phyloP scores from a whole-genome alignment of 352 stramenopile genomes.

The Phytophthora capsici region DNA sequence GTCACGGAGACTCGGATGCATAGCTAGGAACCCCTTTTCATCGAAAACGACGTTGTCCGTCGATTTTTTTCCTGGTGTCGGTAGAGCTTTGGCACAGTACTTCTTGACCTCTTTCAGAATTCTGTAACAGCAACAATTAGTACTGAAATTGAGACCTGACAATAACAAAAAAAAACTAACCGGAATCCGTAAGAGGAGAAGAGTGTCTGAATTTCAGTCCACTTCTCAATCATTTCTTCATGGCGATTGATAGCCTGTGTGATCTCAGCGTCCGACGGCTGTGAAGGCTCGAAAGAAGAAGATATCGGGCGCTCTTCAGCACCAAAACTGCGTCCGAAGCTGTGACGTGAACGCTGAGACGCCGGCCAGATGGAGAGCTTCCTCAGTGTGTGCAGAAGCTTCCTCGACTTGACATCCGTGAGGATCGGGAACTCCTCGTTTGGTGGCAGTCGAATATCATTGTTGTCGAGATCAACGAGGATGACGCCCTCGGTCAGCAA shows the following conservation, averaged over 20 bases:
- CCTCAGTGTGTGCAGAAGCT: constrained; percentile 58
- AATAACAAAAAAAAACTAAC: constrained; percentile 23
- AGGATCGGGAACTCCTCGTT: constrained; percentile 56
- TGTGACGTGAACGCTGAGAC: constrained; percentile 37
- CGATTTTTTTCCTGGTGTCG: constrained; percentile 3
- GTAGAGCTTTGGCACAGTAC: constrained; percentile 44
- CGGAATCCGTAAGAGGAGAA: constrained; percentile 61
- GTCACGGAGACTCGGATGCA: constrained; percentile 65
- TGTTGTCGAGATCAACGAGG: constrained; percentile 74
- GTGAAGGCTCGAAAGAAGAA: constrained; percentile 15
- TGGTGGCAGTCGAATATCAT: constrained; percentile 55
- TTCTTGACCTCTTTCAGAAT: constrained; percentile 71
- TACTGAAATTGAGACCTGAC: no score
- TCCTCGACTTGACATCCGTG: constrained; percentile 64
- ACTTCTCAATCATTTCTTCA: constrained; percentile 67
- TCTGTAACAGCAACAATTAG: constrained; percentile 23
- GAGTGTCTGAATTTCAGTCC: constrained; percentile 58
- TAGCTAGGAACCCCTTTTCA: constrained; percentile 55
- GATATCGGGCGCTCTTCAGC: constrained; percentile 6
- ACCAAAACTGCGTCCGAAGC: constrained; percentile 17
- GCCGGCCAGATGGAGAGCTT: constrained; percentile 56
- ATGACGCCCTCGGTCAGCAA: constrained; percentile 65
- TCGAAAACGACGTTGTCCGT: constrained; percentile 50
- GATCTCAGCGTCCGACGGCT: constrained; percentile 41
- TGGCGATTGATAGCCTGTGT: constrained; percentile 32